These are phyloP conservation scores for Anisodus acutangulus DNA, from an alignment of 257 asterid genomes.

Conservation along the genomic window DNA sequence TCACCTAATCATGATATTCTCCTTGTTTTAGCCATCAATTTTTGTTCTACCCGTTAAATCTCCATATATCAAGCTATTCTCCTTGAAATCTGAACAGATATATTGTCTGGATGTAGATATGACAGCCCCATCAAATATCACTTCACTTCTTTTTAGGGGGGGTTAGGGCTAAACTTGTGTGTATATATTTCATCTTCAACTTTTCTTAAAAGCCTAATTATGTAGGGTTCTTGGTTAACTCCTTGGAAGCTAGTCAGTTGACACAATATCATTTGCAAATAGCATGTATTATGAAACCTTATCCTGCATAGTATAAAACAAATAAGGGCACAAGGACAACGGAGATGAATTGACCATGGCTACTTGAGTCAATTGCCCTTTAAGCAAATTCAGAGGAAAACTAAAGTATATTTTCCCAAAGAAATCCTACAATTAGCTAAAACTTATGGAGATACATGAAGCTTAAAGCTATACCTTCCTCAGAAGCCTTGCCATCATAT, in stretches of 20 bases:
- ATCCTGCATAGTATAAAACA: not conserved
- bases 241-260: not conserved
- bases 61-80: not conserved
- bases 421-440: not conserved
- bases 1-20: not conserved
- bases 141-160: not conserved
- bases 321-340: not conserved
- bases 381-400: not conserved
- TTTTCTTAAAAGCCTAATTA: not conserved
- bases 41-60: not conserved
- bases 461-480: conserved; percentile 61
- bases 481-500: conserved; percentile 77
- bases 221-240: not conserved
- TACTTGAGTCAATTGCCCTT: conserved; percentile 23
- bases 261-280: not conserved
- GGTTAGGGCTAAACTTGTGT: not conserved
- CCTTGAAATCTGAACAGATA: not conserved
- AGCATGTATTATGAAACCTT: conserved; percentile 1
- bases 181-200: not conserved
- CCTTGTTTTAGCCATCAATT: not conserved
- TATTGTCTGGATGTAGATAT: not conserved
- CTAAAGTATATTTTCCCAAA: not conserved
- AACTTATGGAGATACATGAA: not conserved
- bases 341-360: not conserved
- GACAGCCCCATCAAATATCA: not conserved